Conservation (phyloP, 192 early-diverging fungal species). For the Coemansia sp. region DNA sequence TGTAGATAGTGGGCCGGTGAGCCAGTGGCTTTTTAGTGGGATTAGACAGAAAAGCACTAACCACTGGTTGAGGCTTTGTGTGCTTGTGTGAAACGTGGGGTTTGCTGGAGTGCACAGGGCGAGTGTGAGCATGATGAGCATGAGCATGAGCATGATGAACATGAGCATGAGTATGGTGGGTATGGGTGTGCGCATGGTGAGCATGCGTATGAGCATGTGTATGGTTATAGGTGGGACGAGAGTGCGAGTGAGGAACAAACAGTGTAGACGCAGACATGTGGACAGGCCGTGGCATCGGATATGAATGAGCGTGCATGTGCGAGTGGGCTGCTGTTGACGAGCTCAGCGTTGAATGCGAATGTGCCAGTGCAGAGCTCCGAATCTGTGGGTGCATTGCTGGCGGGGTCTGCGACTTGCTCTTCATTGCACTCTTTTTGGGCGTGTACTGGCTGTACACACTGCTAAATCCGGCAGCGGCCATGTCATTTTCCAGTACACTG, state of each 20-base stretch:
- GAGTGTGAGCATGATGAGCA: background rate
- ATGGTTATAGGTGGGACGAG: background rate
- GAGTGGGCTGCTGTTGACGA: background rate
- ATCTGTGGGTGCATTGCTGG: background rate
- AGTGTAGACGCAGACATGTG: slow-evolving; percentile 1
- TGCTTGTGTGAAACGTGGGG: slow-evolving; percentile 14
- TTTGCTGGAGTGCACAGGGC: background rate
- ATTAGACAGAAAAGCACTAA: slow-evolving; percentile 6
- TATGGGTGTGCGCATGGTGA: background rate
- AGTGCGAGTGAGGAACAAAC: background rate
- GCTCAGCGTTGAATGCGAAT: background rate
- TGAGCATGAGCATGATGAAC: background rate
- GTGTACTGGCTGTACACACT: slow-evolving; percentile 20
- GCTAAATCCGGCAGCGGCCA: slow-evolving; percentile 13
- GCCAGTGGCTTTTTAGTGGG: background rate
- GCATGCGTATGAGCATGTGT: background rate
- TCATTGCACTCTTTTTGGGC: slow-evolving; percentile 8
- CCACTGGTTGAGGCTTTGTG: background rate
- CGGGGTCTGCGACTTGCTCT: background rate
- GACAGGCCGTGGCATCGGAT: slow-evolving; percentile 1
- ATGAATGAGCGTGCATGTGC: background rate
- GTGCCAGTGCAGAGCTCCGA: background rate
- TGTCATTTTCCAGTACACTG: slow-evolving; percentile 14
- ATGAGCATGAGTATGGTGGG: background rate
- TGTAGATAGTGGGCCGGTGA: background rate